Evolutionary conservation across 768 basidiomycete genomes (phyloP).

Genomic region (Clathrus columnatus): DNA sequence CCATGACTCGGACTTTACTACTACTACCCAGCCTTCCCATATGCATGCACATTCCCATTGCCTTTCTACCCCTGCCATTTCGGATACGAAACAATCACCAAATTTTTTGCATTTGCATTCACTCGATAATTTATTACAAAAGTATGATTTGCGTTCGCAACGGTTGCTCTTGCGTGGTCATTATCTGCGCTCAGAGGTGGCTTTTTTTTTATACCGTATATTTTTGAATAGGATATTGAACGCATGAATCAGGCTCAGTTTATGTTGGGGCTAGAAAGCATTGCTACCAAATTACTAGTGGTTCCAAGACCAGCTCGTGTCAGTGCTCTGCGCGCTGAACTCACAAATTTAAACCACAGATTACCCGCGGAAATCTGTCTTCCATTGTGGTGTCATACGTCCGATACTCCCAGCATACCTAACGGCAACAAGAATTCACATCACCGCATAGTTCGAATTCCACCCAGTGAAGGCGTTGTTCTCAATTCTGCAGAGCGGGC

Average conservation of each 20-base stretch:
- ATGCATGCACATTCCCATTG: conserved; percentile 68
- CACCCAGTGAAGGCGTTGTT: conserved; percentile 95
- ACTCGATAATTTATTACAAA: conserved; percentile 52
- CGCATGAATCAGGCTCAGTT: conserved; percentile 60
- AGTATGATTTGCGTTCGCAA: conserved; percentile 62
- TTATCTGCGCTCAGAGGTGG: conserved; percentile 80
- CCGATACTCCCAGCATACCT: conserved; percentile 39
- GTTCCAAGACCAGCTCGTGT: conserved; percentile 92
- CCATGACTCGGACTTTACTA: conserved; percentile 37
- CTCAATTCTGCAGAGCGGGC: conserved; percentile 96
- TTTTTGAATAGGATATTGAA: conserved; percentile 8
- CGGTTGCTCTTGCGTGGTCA: conserved; percentile 70
- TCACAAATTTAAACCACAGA: conserved; percentile 92
- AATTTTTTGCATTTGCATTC: conserved; percentile 26
- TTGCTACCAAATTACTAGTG: conserved; percentile 84
- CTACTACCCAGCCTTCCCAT: conserved; percentile 38
- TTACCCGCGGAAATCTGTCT: conserved; percentile 92
- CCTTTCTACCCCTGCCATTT: conserved; percentile 32
- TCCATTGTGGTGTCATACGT: conserved; percentile 79
- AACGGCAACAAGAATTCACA: conserved; percentile 52
- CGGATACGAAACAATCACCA: conserved; percentile 29
- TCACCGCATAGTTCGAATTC: conserved; percentile 93
- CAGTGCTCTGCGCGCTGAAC: conserved; percentile 90
- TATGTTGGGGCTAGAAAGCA: conserved; percentile 79
- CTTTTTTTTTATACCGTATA: conserved; percentile 18